Base-by-base conservation (phyloP, 2,329 filamentous ascomycete species). In the Nemania diffusa region DNA sequence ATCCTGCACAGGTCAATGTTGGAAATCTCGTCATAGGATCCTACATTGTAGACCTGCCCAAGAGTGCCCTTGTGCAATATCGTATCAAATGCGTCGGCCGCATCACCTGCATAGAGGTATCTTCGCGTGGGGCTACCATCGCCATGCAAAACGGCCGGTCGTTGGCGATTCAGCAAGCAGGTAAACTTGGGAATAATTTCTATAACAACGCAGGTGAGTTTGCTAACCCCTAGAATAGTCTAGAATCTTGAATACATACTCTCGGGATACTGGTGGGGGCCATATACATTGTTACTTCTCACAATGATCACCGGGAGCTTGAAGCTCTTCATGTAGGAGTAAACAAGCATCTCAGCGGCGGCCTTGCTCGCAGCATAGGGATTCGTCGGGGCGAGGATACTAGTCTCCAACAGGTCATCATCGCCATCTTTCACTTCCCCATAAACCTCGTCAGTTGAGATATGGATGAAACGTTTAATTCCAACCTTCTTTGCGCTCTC, bases 151-250 rank as follows among this genome's bases (percentile, higher is more conserved):
- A 92, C 87, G 0, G 94, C 86, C 11, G 90, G 90, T 67, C 87
- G 84, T 32, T 84, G 81, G 20, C 91, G 85, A 74, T 91, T 87
- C 17, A 94, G 83, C 29, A 94, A 84, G 77, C 89, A 92, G 58
- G 87, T 89, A 79, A 95, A 95, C 76, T 94, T 94, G 32, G 92
- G 91, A 61, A 95, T 95, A 69, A 95, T 92, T 82, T 95, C 91
- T 93, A 77, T 22, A 27, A 20, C 29, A 6, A n/a, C 22, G 50
- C 70, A 57, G 75, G 65, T 53, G 2, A 46, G 32, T 24, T 48
- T 52, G 53, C 22, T 24, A 7, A 34, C 40, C 17, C 44, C 24
- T 17, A 32, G 8, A 26, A 37, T 32, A 51, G 46, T 46, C 44
- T 7, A 13, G 60, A 22, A 17, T 15, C 3, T 51, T 17, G 20